Percentiles rank a stretch among this genome's conserved stretches.
phyloP scores from a whole-genome alignment of 352 stramenopile genomes.

The Halophytophthora polymorphica region DNA sequence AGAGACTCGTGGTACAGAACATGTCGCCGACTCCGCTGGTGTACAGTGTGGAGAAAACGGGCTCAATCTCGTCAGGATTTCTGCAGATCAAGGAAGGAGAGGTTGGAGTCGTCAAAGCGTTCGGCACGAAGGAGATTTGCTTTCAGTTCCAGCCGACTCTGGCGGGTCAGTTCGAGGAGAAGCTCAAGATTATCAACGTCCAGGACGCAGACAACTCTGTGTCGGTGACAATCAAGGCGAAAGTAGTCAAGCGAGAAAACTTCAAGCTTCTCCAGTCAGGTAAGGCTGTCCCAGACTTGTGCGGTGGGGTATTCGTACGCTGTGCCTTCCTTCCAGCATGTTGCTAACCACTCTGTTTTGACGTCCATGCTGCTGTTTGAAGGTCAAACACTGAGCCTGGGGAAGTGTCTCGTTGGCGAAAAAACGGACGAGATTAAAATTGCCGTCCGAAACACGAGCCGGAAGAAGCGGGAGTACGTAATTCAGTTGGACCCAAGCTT shows the following conservation, averaged over 20 bases:
- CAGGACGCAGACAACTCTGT: constrained; percentile 87
- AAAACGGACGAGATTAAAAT: constrained; percentile 87
- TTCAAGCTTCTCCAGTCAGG: constrained; percentile 88
- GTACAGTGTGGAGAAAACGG: constrained; percentile 88
- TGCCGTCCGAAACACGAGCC: constrained; percentile 82
- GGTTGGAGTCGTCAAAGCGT: constrained; percentile 82
- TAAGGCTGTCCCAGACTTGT: constrained; percentile 19
- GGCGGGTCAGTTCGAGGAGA: constrained; percentile 86
- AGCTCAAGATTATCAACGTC: constrained; percentile 88
- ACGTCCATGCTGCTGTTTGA: constrained; percentile 6
- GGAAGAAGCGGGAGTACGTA: constrained; percentile 86
- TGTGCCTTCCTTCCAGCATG: neutral
- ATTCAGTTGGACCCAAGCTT: constrained; percentile 82
- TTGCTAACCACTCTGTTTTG: neutral
- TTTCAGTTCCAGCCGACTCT: constrained; percentile 88
- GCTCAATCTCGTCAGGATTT: constrained; percentile 89
- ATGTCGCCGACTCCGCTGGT: constrained; percentile 83
- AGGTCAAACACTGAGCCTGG: constrained; percentile 82
- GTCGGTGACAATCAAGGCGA: constrained; percentile 88
- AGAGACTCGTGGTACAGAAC: constrained; percentile 84
- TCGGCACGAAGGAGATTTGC: constrained; percentile 86
- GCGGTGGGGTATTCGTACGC: neutral
- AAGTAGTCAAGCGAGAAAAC: constrained; percentile 86
- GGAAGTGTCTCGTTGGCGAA: constrained; percentile 80
- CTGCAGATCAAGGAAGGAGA: constrained; percentile 88